phyloP scores from a whole-genome alignment of 179 eudicot genomes.

The Silene coronaria region DNA sequence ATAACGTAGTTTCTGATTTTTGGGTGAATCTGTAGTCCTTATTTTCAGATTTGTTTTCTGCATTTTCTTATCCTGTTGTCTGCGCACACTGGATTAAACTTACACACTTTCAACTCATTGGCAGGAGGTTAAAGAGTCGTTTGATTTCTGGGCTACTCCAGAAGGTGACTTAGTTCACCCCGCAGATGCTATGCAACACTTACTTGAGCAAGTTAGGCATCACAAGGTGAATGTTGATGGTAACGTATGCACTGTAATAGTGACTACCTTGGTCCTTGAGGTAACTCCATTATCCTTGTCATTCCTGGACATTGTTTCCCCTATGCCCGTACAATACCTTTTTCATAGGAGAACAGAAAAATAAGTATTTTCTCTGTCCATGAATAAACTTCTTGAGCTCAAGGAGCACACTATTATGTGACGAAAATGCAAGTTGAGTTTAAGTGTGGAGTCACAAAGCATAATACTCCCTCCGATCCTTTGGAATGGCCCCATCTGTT shows the following conservation, averaged over 20 bases:
- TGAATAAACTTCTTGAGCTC: too few species aligned
- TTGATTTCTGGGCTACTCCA: slow-evolving; percentile 78
- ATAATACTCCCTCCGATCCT: too few species aligned
- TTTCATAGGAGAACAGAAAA: too few species aligned
- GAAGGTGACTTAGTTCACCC: slow-evolving; percentile 81
- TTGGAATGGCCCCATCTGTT: too few species aligned
- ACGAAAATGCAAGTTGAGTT: too few species aligned
- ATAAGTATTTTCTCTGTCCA: too few species aligned
- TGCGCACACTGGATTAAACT: neutral
- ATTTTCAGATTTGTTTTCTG: neutral
- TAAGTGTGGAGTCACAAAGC: too few species aligned
- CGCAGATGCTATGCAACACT: slow-evolving; percentile 73
- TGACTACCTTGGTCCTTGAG: slow-evolving; percentile 82
- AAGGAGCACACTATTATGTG: too few species aligned
- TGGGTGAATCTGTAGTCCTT: neutral
- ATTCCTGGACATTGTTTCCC: too few species aligned
- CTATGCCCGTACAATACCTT: too few species aligned
- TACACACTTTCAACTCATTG: slow-evolving; percentile 6
- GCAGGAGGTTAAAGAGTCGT: slow-evolving; percentile 64
- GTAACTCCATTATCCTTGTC: slow-evolving; percentile 30
- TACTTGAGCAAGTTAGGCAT: slow-evolving; percentile 69
- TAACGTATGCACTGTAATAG: slow-evolving; percentile 73
- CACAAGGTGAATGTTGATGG: slow-evolving; percentile 83
- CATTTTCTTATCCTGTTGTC: neutral
- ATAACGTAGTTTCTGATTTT: neutral